Base-by-base conservation (phyloP, 768 basidiomycete genomes). In the Pleurotus sapidus region DNA sequence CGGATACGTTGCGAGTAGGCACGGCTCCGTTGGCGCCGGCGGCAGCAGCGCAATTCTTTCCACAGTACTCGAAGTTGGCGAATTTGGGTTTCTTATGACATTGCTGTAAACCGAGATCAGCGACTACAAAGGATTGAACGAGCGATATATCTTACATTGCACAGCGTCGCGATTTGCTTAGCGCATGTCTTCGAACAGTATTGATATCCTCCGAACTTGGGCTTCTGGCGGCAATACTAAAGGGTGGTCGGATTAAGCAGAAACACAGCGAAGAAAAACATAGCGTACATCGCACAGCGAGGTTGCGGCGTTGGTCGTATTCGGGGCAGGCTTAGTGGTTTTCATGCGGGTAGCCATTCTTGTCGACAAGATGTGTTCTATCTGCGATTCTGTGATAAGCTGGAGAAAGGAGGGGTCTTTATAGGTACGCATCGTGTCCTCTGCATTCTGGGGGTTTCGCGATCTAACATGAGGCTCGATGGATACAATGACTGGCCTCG, bases 71-170 rank as follows among this genome's bases (percentile, higher is more conserved):
- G 61, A 83, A 82, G 60, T 73, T 77, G 61, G 76, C 79, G 63
- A 78, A 83, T 67, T 84, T 88, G 4, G 84, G 82, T 59, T 80
- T 83, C 64, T 76, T 76, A 59, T 82, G 79, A 63, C 87, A 88
- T 59, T 79, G 71, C 81, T 82, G 60, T 3, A 49, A 47, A 50
- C 18, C 27, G 15, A 47, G 15, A 9, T 45, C 40, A 24, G 51
- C 42, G 38, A 56, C 56, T 57, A 12, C 49, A 27, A 38, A 38
- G 27, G 17, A 45, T 18, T 25, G 49, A 48, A n/a, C 27, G 14
- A 11, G 45, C 14, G 47, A 30, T 55, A 25, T 5, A 14, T 65
- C 77, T 61, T 58, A 82, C 80, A 50, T 75, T 75, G 63, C 81
- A 81, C 14, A 78, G 64, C 23, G 72, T 64, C 11, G 72, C 72